Evolutionary conservation across 192 early-diverging fungal species (phyloP).

Genomic region (Coemansia sp.): DNA sequence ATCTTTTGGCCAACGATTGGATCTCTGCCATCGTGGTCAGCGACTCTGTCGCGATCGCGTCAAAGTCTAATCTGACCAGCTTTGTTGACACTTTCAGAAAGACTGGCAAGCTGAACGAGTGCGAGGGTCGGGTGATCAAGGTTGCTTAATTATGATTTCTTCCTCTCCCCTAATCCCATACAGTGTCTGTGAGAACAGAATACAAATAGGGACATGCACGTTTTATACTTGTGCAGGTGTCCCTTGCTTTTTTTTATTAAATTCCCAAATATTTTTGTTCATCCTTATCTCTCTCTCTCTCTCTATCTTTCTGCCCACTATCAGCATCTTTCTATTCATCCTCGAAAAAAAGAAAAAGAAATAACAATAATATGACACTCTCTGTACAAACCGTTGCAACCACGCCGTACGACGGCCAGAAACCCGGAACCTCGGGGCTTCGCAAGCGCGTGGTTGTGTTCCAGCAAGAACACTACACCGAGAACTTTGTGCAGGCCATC

Average conservation of each 20-base stretch:
- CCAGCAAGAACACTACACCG: conserved; percentile 91
- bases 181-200: background rate
- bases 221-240: background rate
- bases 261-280: background rate
- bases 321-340: no score
- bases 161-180: background rate
- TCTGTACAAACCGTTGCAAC: conserved; percentile 61
- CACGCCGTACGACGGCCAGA: conserved; percentile 85
- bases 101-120: conserved; percentile 76
- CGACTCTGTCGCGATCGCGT: conserved; percentile 61
- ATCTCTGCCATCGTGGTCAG: conserved; percentile 68
- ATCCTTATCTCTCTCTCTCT: background rate
- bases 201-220: background rate
- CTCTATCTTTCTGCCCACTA: background rate
- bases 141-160: background rate
- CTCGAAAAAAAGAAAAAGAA: no score
- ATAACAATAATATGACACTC: background rate
- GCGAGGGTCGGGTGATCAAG: conserved; percentile 61
- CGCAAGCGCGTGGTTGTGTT: conserved; percentile 96
- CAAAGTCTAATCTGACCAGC: conserved; percentile 66
- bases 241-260: background rate
- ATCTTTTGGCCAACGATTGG: conserved; percentile 66
- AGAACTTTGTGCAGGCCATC: conserved; percentile 95
- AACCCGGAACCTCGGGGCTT: conserved; percentile 95
- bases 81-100: conserved; percentile 77